Base-by-base conservation (phyloP, 164 flowering plant genomes). In the Vitis riparia region DNA sequence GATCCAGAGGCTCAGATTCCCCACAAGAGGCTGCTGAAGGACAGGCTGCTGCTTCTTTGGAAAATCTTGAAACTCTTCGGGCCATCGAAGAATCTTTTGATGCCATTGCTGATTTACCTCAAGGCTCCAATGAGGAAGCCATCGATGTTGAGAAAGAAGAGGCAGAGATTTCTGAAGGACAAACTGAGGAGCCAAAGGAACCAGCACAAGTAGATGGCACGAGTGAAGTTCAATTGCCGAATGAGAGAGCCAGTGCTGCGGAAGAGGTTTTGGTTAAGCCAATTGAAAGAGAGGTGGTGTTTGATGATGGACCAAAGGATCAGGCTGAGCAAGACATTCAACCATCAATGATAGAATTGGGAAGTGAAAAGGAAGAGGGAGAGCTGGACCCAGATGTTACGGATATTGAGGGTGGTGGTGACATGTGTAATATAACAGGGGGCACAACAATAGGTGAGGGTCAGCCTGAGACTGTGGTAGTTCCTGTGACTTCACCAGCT, bases 351-450 rank as follows among this genome's bases (percentile, higher is more conserved):
- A 11, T 59, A 49, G 94, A 86, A 49, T 50, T 50, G 47, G 91
- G 77, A 30, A 76, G 75, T 72, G 97, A 90, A 17, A 86, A 71
- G 77, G 98, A 91, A 82, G 99, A 93, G 66, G 99, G 94, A 67
- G 98, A 92, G 77, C 59, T 94, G 63, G 71, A 49, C 8, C 77
- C 86, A n/a, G 95, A 89, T 66, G 71, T 55, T 62, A 63, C 75
- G 15, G 91, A 82, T 23, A 65, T 58, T 27, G 88, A 83, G 58
- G 82, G 70, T 14, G 87, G 63, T 58, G 75, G 67, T 65, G 81
- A 78, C 27, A 59, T 67, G 10, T 48, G 71, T 8, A 70, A 32
- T 53, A 60, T 67, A 32, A 58, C 62, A 9, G 80, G 64, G 29
- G 80, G 82, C 69, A 77, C 81, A 30, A 90, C 77, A 68, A 48